phyloP scores from a whole-genome alignment of 2,329 filamentous ascomycete genomes.

The Clonostachys solani region DNA sequence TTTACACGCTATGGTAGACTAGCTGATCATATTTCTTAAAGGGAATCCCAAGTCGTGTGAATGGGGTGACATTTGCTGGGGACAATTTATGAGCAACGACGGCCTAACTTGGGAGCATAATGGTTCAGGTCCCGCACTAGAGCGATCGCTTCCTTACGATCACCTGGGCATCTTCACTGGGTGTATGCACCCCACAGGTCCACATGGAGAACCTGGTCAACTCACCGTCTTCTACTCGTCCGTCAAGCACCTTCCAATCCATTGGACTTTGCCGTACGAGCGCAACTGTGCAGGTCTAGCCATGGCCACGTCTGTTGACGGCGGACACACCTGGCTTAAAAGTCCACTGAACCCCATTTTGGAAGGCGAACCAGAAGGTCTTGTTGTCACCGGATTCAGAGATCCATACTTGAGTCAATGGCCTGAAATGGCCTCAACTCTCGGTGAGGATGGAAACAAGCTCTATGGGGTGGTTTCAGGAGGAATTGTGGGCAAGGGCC shows the following conservation, averaged over 20 bases:
- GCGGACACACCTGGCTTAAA: slow-evolving; percentile 25
- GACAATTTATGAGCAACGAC: slow-evolving; percentile 40
- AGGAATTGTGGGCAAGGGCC: slow-evolving; percentile 31
- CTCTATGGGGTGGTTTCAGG: slow-evolving; percentile 45
- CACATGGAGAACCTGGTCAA: slow-evolving; percentile 28
- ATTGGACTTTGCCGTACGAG: slow-evolving; percentile 30
- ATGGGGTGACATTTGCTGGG: slow-evolving; percentile 39
- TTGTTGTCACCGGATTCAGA: slow-evolving; percentile 22
- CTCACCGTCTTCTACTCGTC: slow-evolving; percentile 27
- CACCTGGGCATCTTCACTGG: slow-evolving; percentile 48
- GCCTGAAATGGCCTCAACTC: slow-evolving; percentile 15
- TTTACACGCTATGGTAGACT: slow-evolving; percentile 27
- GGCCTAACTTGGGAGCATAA: slow-evolving; percentile 36
- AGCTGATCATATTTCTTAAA: slow-evolving; percentile 6
- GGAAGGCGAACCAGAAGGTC: slow-evolving; percentile 15
- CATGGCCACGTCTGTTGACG: slow-evolving; percentile 30
- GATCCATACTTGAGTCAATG: slow-evolving; percentile 23
- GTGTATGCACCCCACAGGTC: slow-evolving; percentile 40
- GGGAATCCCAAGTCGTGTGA: slow-evolving; percentile 28
- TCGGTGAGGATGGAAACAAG: slow-evolving; percentile 13
- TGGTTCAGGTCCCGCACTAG: slow-evolving; percentile 21
- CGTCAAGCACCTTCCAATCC: slow-evolving; percentile 23
- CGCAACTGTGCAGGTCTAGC: slow-evolving; percentile 34
- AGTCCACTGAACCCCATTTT: slow-evolving; percentile 21
- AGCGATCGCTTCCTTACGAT: slow-evolving; percentile 36